Conservation (phyloP, 192 early-diverging fungal species). For the Umbelopsis sp. region DNA sequence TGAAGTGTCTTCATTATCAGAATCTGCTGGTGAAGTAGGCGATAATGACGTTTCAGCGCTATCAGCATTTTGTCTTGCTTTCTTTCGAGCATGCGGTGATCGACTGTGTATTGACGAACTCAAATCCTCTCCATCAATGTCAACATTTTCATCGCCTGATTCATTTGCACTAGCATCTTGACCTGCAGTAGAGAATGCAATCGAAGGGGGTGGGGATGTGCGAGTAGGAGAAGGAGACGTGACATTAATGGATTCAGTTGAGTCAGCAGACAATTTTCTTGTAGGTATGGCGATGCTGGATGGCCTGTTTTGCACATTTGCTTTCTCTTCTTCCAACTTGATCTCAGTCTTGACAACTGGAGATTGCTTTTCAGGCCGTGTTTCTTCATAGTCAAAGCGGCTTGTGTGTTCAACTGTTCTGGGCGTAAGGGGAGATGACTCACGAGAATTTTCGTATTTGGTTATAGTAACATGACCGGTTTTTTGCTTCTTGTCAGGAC, state of each 20-base stretch:
- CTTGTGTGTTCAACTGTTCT: slow-evolving; percentile 10
- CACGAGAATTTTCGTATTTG: slow-evolving; percentile 22
- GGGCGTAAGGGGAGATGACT: slow-evolving; percentile 9
- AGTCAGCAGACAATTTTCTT: slow-evolving; percentile 8
- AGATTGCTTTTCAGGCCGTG: not conserved
- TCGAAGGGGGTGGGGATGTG: not conserved
- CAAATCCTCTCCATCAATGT: slow-evolving; percentile 10
- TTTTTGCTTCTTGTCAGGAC: slow-evolving; percentile 20
- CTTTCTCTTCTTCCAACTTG: not conserved
- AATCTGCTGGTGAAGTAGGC: no score
- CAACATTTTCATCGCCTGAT: slow-evolving; percentile 11
- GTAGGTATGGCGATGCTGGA: slow-evolving; percentile 5
- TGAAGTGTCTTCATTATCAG: no score
- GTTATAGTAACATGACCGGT: slow-evolving; percentile 20
- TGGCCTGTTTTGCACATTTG: not conserved
- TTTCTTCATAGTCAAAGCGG: not conserved
- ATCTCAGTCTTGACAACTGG: not conserved
- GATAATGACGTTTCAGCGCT: no score
- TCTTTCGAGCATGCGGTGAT: no score
- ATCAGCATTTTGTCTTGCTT: no score
- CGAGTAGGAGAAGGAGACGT: slow-evolving; percentile 15
- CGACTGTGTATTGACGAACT: not conserved
- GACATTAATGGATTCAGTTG: slow-evolving; percentile 16
- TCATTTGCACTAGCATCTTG: slow-evolving; percentile 20
- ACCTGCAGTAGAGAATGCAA: slow-evolving; percentile 12